Evolutionary conservation across 2,329 filamentous ascomycete genomes (phyloP).

Genomic region (Triangularia setosa): DNA sequence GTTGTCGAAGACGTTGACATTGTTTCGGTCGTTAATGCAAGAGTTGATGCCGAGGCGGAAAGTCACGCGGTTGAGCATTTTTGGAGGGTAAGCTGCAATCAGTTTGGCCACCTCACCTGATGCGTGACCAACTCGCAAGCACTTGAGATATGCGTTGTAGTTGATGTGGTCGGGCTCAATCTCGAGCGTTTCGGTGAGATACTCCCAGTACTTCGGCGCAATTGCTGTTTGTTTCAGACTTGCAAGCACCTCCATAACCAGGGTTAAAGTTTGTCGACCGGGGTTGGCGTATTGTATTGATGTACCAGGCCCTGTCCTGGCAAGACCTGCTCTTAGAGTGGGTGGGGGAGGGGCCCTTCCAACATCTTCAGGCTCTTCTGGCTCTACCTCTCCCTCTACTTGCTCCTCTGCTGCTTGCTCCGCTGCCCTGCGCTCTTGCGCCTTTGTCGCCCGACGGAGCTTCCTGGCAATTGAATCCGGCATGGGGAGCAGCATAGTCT

Average conservation of each 20-base stretch:
- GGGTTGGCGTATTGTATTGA: conserved; percentile 38
- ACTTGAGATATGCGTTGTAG: conserved; percentile 63
- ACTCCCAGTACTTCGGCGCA: conserved; percentile 75
- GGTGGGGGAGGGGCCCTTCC: neutral
- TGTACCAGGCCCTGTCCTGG: conserved; percentile 11
- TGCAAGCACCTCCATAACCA: conserved; percentile 63
- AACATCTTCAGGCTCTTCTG: neutral
- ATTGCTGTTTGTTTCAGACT: conserved; percentile 56
- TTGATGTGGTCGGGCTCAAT: conserved; percentile 70
- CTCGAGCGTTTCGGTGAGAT: conserved; percentile 58
- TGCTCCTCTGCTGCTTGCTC: neutral
- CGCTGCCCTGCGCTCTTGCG: neutral
- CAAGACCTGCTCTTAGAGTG: neutral
- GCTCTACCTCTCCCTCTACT: neutral
- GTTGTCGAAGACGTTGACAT: conserved; percentile 62
- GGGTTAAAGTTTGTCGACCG: conserved; percentile 58
- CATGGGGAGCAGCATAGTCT: conserved; percentile 74
- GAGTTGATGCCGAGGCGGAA: conserved; percentile 70
- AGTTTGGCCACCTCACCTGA: conserved; percentile 58
- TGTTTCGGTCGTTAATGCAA: conserved; percentile 74
- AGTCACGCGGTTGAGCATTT: conserved; percentile 45
- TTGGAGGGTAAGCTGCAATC: conserved; percentile 51
- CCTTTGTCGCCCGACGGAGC: neutral
- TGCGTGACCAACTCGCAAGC: conserved; percentile 62
- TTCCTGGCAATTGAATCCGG: conserved; percentile 35